Evolutionary conservation across 352 stramenopile species (phyloP).

Genomic region (Phytophthora citrophthora): DNA sequence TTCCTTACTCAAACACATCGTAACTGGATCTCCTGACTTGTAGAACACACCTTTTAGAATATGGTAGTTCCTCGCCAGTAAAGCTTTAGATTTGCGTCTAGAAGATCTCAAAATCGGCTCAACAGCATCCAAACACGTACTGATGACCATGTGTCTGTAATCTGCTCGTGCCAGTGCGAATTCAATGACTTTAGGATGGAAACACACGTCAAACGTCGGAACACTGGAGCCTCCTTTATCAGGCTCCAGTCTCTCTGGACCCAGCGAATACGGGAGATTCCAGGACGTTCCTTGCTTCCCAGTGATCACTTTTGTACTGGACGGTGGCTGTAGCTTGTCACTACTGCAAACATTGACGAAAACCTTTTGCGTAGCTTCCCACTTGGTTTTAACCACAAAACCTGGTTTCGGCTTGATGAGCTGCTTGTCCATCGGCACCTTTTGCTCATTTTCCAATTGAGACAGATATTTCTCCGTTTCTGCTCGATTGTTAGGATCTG

Average conservation of each 20-base stretch:
- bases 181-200: slow-evolving; percentile 87
- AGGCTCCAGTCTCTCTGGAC: slow-evolving; percentile 87
- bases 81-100: slow-evolving; percentile 17
- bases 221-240: slow-evolving; percentile 82
- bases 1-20: slow-evolving; percentile 68
- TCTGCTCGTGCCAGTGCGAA: slow-evolving; percentile 56
- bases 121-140: slow-evolving; percentile 88
- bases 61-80: slow-evolving; percentile 64
- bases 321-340: slow-evolving; percentile 84
- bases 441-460: slow-evolving; percentile 90
- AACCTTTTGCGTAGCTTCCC: slow-evolving; percentile 64
- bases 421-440: slow-evolving; percentile 87
- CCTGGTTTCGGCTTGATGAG: slow-evolving; percentile 84
- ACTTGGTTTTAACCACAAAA: slow-evolving; percentile 94
- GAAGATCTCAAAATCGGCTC: slow-evolving; percentile 63
- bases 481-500: slow-evolving; percentile 85
- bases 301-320: slow-evolving; percentile 44
- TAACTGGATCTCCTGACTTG: slow-evolving; percentile 81
- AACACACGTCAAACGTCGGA: slow-evolving; percentile 92
- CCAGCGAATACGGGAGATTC: slow-evolving; percentile 92
- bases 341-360: slow-evolving; percentile 95
- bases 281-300: slow-evolving; percentile 67
- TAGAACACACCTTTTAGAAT: slow-evolving; percentile 89
- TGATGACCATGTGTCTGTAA: slow-evolving; percentile 90
- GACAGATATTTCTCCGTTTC: slow-evolving; percentile 92